A percentile compares a stretch with the other conserved stretches of the same genome.
phyloP scores from a whole-genome alignment of 257 asterid species.

The Nicotiana benthamiana region DNA sequence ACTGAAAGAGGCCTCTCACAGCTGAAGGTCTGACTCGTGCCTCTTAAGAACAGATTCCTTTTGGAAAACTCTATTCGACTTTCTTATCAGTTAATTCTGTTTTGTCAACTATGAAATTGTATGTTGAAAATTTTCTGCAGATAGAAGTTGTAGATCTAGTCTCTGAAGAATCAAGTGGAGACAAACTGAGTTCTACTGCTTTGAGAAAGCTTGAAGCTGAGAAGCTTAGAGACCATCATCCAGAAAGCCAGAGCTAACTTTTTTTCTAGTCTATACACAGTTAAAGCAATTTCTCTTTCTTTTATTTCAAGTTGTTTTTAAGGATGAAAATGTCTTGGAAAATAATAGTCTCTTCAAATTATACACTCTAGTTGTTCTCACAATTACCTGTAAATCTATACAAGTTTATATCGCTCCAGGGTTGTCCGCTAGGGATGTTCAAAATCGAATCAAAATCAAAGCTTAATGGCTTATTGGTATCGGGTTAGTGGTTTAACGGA shows the following conservation, averaged over 20 bases:
- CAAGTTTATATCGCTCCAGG: too few species aligned
- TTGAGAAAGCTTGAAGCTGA: conserved; percentile 67
- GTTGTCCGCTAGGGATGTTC: too few species aligned
- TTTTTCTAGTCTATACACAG: neutral
- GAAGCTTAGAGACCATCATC: conserved; percentile 32
- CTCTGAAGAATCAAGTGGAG: conserved; percentile 53
- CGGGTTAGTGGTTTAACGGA: too few species aligned
- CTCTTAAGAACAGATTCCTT: neutral
- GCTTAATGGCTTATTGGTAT: too few species aligned
- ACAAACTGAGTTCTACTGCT: conserved; percentile 73
- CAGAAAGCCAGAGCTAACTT: conserved; percentile 23
- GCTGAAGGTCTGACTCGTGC: conserved; percentile 39
- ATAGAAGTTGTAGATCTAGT: conserved; percentile 81
- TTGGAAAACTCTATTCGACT: neutral
- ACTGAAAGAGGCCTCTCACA: conserved; percentile 70
- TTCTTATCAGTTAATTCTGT: neutral
- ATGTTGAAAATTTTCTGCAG: conserved; percentile 26
- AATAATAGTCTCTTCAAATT: neutral
- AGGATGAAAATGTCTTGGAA: neutral
- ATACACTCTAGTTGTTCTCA: neutral
- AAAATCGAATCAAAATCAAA: too few species aligned
- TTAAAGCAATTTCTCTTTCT: neutral
- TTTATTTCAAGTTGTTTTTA: neutral
- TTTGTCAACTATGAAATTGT: neutral
- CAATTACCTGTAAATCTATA: neutral